Conservation (phyloP, 257 asterid genomes). For the Nemophila menziesii region DNA sequence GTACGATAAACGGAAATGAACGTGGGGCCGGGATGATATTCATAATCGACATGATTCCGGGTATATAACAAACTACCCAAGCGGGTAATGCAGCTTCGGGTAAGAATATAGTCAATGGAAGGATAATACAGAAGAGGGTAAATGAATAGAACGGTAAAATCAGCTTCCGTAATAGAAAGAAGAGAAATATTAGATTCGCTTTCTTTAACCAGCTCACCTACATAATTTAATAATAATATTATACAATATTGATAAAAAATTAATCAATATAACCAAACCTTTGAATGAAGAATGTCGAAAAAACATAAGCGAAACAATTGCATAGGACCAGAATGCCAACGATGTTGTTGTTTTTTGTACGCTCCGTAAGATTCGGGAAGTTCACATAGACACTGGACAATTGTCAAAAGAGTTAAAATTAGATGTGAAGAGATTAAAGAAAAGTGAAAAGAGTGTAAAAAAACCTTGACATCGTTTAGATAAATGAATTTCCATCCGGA, state of each 20-base stretch:
- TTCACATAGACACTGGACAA: slow-evolving; percentile 73
- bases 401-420: slow-evolving; percentile 6
- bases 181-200: slow-evolving; percentile 76
- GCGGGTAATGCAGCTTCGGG: slow-evolving; percentile 84
- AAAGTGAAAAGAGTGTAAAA: slow-evolving; percentile 5
- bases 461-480: slow-evolving; percentile 75
- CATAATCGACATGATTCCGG: slow-evolving; percentile 67
- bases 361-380: slow-evolving; percentile 91
- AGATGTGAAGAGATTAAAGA: slow-evolving; percentile 2
- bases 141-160: slow-evolving; percentile 88
- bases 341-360: slow-evolving; percentile 88
- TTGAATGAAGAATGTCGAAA: slow-evolving; percentile 47
- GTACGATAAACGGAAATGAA: slow-evolving; percentile 79
- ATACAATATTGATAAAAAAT: background rate
- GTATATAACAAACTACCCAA: slow-evolving; percentile 89
- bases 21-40: slow-evolving; percentile 76
- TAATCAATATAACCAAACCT: slow-evolving; percentile 31
- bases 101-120: slow-evolving; percentile 82
- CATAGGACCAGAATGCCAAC: slow-evolving; percentile 99
- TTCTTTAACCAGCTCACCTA: slow-evolving; percentile 74
- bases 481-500: slow-evolving; percentile 87
- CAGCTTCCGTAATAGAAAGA: slow-evolving; percentile 90
- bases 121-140: slow-evolving; percentile 92
- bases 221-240: slow-evolving; percentile 15
- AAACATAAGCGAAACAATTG: slow-evolving; percentile 83